Conservation (phyloP, 495 filamentous ascomycete species). For the Annulohypoxylon stygium region DNA sequence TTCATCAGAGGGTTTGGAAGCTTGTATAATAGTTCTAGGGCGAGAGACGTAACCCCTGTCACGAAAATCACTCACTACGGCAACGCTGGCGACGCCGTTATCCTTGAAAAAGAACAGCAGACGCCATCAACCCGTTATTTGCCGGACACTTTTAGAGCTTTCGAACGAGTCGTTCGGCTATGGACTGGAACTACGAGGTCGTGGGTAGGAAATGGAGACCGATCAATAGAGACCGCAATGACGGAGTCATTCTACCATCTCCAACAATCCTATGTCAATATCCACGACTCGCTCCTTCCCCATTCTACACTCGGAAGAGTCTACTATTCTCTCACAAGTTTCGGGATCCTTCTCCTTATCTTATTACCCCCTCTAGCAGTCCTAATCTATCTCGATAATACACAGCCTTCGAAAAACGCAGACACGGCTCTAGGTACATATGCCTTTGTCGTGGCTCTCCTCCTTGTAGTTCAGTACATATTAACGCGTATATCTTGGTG, state of each 20-base stretch:
- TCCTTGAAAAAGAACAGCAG: slow-evolving; percentile 8
- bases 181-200: not conserved
- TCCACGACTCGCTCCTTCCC: not conserved
- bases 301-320: not conserved
- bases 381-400: not conserved
- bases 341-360: not conserved
- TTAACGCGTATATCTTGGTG: slow-evolving; percentile 5
- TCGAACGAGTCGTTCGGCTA: not conserved
- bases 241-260: slow-evolving; percentile 5
- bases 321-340: not conserved
- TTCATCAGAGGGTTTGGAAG: slow-evolving; percentile 9
- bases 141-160: slow-evolving; percentile 3
- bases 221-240: not conserved
- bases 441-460: not conserved
- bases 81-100: not conserved
- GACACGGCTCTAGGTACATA: not conserved
- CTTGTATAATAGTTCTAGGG: slow-evolving; percentile 5
- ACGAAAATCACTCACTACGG: not conserved
- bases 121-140: slow-evolving; percentile 1
- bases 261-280: slow-evolving; percentile 1
- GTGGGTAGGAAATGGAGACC: not conserved
- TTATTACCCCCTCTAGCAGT: slow-evolving; percentile 1
- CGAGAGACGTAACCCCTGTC: not conserved
- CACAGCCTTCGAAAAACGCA: not conserved
- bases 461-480: not conserved